Percentiles rank a stretch among this genome's conserved stretches.
Conservation (phyloP, 352 stramenopile species). For the Phytophthora pistaciae region DNA sequence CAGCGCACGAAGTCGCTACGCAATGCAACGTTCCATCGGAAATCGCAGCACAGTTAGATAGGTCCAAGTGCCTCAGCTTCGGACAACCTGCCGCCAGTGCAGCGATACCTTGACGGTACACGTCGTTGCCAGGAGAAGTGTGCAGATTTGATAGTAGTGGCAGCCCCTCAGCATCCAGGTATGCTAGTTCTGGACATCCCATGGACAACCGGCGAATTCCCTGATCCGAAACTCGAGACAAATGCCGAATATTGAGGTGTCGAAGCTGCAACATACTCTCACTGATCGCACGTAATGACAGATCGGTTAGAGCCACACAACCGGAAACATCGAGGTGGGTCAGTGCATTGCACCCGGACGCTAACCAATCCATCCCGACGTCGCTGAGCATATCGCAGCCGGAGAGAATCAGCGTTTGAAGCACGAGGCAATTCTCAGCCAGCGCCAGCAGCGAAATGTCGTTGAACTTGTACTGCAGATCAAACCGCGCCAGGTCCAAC, state of each 20-base stretch:
- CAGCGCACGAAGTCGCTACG: conserved; percentile 20
- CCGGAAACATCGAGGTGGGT: conserved; percentile 84
- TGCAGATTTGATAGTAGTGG: conserved; percentile 53
- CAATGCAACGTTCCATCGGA: conserved; percentile 45
- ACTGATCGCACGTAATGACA: conserved; percentile 83
- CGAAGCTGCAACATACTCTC: conserved; percentile 77
- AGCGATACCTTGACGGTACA: conserved; percentile 42
- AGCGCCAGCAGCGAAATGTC: conserved; percentile 92
- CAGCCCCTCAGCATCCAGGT: conserved; percentile 55
- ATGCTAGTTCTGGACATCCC: conserved; percentile 55
- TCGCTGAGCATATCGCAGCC: conserved; percentile 93
- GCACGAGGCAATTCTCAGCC: conserved; percentile 58
- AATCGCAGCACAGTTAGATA: conserved; percentile 58
- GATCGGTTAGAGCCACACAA: conserved; percentile 91
- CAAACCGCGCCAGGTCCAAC: conserved; percentile 88
- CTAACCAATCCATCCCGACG: conserved; percentile 93
- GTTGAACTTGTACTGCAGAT: conserved; percentile 93
- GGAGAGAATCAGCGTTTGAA: conserved; percentile 67
- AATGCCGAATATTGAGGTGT: conserved; percentile 56
- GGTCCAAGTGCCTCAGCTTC: conserved; percentile 55
- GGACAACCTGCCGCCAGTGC: conserved; percentile 44
- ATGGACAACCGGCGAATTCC: conserved; percentile 59
- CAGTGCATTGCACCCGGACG: conserved; percentile 80
- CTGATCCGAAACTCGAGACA: conserved; percentile 58
- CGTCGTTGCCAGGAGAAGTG: neutral